Evolutionary conservation across 225 moss, liverwort and hornwort species (phyloP), one percentile per base, ranked within the genome.

Genomic region (Takakia lepidozioides): DNA sequence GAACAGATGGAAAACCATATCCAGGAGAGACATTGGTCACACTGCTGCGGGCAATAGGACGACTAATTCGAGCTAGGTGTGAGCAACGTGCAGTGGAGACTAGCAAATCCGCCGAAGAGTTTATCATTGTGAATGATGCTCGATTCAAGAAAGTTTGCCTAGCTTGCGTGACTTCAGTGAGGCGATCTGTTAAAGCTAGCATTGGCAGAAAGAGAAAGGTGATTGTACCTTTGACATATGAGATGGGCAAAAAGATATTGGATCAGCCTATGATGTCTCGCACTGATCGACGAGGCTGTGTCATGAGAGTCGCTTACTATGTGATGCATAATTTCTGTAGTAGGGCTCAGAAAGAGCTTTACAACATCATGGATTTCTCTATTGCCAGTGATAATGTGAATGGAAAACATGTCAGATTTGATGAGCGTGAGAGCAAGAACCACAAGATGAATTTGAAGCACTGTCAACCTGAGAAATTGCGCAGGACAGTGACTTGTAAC

Each of bases 1-100:
- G 45, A 6, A 46, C n/a, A 24, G 45, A 46, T 46, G 45, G 45
- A 20, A 46, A 46, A 20, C 21, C 25, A 8, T 46, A 46, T 24
- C 4, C 45, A 20, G 21, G 45, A 46, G 45, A 22, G 18, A 46
- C 19, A 5, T 22, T 46, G 17, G 7, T 24, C 0, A 24, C 22
- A 7, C 22, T 46, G 3, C 22, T 20, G 9, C 45, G 45, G 9
- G 20, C 20, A 5, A 46, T 46, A 10, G 27, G 45, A 6, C 15
- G 19, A 7, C 10, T 5, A 2, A 14, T 46, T 24, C 19, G 45
- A 5, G 45, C 22, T 23, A 20, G 20, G 17, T 6, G 5, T 46
- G 45, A 25, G 22, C 20, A 46, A 1, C 15, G 1, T 5, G 3
- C 21, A 8, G 22, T 24, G 7, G 21, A 20, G 18, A 19, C 18